phyloP scores from a whole-genome alignment of 2,329 filamentous ascomycete species.

The Keithomyces neogunnii region DNA sequence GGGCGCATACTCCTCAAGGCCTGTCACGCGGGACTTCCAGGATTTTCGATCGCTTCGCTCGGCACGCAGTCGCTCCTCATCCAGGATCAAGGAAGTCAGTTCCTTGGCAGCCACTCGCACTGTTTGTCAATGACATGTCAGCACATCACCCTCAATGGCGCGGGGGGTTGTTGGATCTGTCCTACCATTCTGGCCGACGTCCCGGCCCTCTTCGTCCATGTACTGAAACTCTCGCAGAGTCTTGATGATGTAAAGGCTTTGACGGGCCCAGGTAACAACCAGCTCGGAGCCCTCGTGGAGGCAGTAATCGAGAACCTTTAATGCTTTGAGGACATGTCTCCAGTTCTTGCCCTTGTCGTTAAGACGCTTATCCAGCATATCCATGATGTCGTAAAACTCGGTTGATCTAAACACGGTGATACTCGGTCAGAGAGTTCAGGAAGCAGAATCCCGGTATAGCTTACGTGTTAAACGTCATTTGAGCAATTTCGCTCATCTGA shows the following conservation, averaged over 20 bases:
- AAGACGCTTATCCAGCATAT: conserved; percentile 96
- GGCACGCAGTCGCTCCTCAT: conserved; percentile 84
- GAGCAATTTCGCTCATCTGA: conserved; percentile 97
- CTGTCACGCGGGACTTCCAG: conserved; percentile 94
- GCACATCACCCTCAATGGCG: conserved; percentile 3
- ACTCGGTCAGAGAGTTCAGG: background rate
- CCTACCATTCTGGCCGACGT: conserved; percentile 94
- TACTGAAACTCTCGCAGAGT: conserved; percentile 96
- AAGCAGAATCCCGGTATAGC: conserved; percentile 22
- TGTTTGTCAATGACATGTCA: conserved; percentile 37
- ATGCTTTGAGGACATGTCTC: conserved; percentile 93
- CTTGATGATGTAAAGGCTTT: conserved; percentile 98
- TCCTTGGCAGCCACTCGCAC: conserved; percentile 95
- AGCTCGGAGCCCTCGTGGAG: conserved; percentile 94
- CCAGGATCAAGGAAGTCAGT: conserved; percentile 80
- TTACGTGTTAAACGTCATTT: conserved; percentile 96
- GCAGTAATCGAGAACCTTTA: conserved; percentile 97
- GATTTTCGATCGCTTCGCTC: conserved; percentile 87
- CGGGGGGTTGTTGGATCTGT: conserved; percentile 6
- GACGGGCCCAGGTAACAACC: conserved; percentile 94
- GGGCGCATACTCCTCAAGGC: conserved; percentile 71
- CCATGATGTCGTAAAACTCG: conserved; percentile 99
- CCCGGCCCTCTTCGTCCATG: conserved; percentile 87
- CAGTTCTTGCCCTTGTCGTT: conserved; percentile 99
- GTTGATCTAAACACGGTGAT: conserved; percentile 54